These are phyloP conservation scores for Rossbeevera mucosa DNA, from an alignment of 768 basidiomycete genomes.

Conservation along the genomic window DNA sequence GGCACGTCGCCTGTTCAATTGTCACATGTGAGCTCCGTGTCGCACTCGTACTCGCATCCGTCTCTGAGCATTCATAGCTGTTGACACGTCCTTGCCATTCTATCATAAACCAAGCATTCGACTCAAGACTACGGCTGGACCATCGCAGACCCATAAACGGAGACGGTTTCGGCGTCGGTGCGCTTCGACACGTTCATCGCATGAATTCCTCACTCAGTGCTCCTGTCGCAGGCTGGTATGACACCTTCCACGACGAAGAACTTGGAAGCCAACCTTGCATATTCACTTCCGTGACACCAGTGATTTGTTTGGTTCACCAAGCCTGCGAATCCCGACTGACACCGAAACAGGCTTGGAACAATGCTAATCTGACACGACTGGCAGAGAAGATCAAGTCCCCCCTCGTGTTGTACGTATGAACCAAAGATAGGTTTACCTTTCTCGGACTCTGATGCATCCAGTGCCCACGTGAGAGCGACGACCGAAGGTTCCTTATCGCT, in stretches of 20 bases:
- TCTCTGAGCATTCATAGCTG: constrained; percentile 43
- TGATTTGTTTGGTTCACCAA: constrained; percentile 35
- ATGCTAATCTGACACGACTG: constrained; percentile 85
- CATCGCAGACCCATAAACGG: constrained; percentile 84
- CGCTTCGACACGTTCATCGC: constrained; percentile 23
- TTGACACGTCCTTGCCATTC: constrained; percentile 91
- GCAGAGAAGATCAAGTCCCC: constrained; percentile 98
- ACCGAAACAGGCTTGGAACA: constrained; percentile 85
- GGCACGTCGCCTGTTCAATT: constrained; percentile 90
- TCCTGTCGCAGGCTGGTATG: constrained; percentile 77
- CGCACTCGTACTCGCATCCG: neutral
- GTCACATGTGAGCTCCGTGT: constrained; percentile 57
- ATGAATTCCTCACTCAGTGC: neutral
- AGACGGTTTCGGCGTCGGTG: constrained; percentile 94
- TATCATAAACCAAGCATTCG: constrained; percentile 96
- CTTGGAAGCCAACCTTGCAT: constrained; percentile 87
- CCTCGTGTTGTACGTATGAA: constrained; percentile 74
- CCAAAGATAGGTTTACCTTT: neutral
- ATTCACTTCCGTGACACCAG: constrained; percentile 92
- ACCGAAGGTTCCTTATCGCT: constrained; percentile 88
- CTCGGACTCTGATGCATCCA: constrained; percentile 22
- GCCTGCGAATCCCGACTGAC: constrained; percentile 7
- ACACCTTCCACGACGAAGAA: constrained; percentile 77
- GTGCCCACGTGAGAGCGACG: constrained; percentile 90
- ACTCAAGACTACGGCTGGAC: constrained; percentile 84